Base-by-base conservation (phyloP, 2,329 filamentous ascomycete species). In the Epichloe sibirici region DNA sequence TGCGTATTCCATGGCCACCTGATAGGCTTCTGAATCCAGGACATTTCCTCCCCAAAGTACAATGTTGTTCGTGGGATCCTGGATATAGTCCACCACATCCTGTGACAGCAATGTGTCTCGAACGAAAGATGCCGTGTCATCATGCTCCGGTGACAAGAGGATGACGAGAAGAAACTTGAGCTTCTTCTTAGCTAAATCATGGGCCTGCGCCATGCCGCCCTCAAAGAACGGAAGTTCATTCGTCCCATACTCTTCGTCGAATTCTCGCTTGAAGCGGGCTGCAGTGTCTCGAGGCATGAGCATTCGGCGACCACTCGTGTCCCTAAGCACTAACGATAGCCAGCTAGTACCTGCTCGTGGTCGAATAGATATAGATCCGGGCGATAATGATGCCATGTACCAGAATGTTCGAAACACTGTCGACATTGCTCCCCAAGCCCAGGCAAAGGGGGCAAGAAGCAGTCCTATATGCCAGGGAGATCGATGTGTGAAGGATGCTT, bases 1-100 rank as follows among this genome's bases (percentile, higher is more conserved):
- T 59, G 84, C 84, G 57, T 97, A 81, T 45, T 90, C 89, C 12
- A 81, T 78, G n/a, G 90, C 83, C 42, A 96, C 89, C 66, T 96
- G 90, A 67, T 94, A 97, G 5, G 91, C 88, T 70, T 98, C 93
- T 3, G 89, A 86, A 65, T 98, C 93, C 57, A 90, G 81, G 0
- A 97, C 86, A 59, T 90, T 95, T 46, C 93, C 93, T 42, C 86
- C 89, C 93, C 93, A 98, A 3, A 98, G 69, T 38, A 97, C 74
- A 34, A 96, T 79, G 63, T 91, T 86, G 67, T 90, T 90, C 37
- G 75, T 69, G 1, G 86, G 80, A 55, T 91, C 79, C 57, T 82
- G 84, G 59, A 97, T 68, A 62, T 89, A 95, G 5, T 76, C 71
- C 11, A 83, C 75, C 3, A 96, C 83, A 44, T 90, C 84, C 1